Base-by-base conservation (phyloP, 768 basidiomycete species). In the Lactarius indigo region DNA sequence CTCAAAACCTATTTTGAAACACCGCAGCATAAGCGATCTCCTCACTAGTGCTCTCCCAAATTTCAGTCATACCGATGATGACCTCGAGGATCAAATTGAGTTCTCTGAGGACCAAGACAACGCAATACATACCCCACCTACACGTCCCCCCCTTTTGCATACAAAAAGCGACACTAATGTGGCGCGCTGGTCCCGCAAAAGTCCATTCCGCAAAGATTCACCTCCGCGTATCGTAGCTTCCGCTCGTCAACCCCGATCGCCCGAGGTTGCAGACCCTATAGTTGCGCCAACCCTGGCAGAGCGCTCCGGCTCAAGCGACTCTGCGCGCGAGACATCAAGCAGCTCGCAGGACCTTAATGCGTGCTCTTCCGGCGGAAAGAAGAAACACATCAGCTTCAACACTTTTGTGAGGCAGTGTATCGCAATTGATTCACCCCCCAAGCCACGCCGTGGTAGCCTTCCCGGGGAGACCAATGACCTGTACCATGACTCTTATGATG, bases 361-460 rank as follows among this genome's bases (percentile, higher is more conserved):
- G 33, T 63, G 61, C 65, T 73, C 77, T 28, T 71, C 72, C 47
- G 73, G 68, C 56, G 78, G 73, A 65, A 88, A 87, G 81, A 92
- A 89, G 80, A 89, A 89, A 69, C 96, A 97, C 75, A 98, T 98
- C 79, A 90, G 85, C 72, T 98, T 98, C 84, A 98, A 98, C 77
- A 96, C 96, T 0, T 97, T 96, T 74, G 96, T 99, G 44, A 92
- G 97, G 76, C 96, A 98, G 75, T 94, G 87, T 74, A 96, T 99
- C 65, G 89, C 92, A 52, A 91, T 94, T 74, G 92, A 93, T 74
- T 88, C 88, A 72, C 91, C 91, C 0, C 70, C 64, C 18, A 69
- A 69, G 37, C 79, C 80, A 68, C 74, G 68, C 71, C 70, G 68
- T 39, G 68, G 71, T 35, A 63, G 62, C 61, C 70, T 56, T 58